These are phyloP conservation scores for Pholiota microspora DNA, from an alignment of 768 basidiomycete species.

Conservation along the genomic window DNA sequence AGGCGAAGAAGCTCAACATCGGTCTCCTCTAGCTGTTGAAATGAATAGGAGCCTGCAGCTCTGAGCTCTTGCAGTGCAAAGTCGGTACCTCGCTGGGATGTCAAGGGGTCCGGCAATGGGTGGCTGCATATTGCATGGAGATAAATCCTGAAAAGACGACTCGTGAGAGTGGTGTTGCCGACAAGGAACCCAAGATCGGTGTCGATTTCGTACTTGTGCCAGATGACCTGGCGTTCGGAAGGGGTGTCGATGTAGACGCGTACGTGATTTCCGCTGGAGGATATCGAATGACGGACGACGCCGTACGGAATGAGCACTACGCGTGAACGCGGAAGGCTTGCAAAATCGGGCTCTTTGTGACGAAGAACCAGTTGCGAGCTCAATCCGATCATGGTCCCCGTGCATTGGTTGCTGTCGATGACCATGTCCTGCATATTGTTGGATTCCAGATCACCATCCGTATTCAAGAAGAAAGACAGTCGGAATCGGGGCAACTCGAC, in stretches of 20 bases:
- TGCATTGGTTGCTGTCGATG: slow-evolving; percentile 38
- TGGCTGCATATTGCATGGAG: slow-evolving; percentile 45
- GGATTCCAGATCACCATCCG: slow-evolving; percentile 31
- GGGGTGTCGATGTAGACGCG: slow-evolving; percentile 20
- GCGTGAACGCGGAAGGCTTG: slow-evolving; percentile 21
- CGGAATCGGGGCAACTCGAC: slow-evolving; percentile 38
- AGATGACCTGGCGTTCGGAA: slow-evolving; percentile 8
- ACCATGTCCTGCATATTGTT: slow-evolving; percentile 39
- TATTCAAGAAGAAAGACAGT: slow-evolving; percentile 37
- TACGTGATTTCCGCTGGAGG: slow-evolving; percentile 17
- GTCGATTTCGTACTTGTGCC: slow-evolving; percentile 31
- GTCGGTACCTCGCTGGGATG: slow-evolving; percentile 39
- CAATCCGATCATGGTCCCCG: slow-evolving; percentile 45
- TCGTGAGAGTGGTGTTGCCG: slow-evolving; percentile 25
- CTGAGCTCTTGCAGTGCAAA: slow-evolving; percentile 38
- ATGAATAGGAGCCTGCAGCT: slow-evolving; percentile 37
- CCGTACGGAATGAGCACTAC: slow-evolving; percentile 41
- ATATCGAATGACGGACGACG: slow-evolving; percentile 18
- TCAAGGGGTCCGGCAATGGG: slow-evolving; percentile 41
- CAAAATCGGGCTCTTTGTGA: slow-evolving; percentile 14
- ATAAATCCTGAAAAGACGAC: slow-evolving; percentile 35
- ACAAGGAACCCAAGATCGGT: slow-evolving; percentile 28
- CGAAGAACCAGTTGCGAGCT: slow-evolving; percentile 37
- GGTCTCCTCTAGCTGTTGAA: slow-evolving; percentile 29
- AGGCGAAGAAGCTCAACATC: slow-evolving; percentile 30